phyloP scores from a whole-genome alignment of 2,329 filamentous ascomycete species.

The Kalmusia sp. region DNA sequence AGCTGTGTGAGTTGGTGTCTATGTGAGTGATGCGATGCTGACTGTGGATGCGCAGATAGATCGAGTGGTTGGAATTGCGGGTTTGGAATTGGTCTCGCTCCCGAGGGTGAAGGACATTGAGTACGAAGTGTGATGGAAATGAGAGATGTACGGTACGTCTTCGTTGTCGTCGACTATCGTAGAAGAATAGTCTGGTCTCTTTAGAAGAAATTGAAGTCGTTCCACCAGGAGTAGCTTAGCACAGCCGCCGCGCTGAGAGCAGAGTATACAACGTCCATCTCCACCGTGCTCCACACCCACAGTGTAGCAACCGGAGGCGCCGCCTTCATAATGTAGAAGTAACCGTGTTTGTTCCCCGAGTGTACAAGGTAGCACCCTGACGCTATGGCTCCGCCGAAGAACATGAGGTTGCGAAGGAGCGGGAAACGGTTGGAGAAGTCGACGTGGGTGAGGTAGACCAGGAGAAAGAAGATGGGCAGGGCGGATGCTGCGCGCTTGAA shows the following conservation, averaged over 20 bases:
- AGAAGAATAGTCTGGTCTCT: no score
- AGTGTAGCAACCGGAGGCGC: slow-evolving; percentile 87
- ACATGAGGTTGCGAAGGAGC: slow-evolving; percentile 59
- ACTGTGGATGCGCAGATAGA: slow-evolving; percentile 1
- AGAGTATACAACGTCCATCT: slow-evolving; percentile 76
- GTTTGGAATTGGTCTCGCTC: slow-evolving; percentile 1
- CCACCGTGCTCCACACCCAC: slow-evolving; percentile 93
- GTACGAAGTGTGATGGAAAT: slow-evolving; percentile 9
- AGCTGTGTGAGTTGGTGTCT: slow-evolving; percentile 29
- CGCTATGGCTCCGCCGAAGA: slow-evolving; percentile 66
- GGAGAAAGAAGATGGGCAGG: slow-evolving; percentile 52
- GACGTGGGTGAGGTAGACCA: slow-evolving; percentile 54
- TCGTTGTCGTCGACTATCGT: no score
- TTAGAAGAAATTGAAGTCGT: slow-evolving; percentile 58
- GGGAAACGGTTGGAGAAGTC: slow-evolving; percentile 52
- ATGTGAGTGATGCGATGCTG: background rate
- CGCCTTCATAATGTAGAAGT: slow-evolving; percentile 89
- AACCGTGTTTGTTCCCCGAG: slow-evolving; percentile 79
- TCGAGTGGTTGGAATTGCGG: slow-evolving; percentile 13
- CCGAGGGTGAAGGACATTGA: slow-evolving; percentile 18
- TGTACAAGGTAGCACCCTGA: slow-evolving; percentile 82
- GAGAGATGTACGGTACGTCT: background rate
- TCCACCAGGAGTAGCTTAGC: slow-evolving; percentile 61
- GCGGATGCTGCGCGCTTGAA: slow-evolving; percentile 57
- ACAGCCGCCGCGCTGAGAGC: slow-evolving; percentile 62